These are phyloP conservation scores for Trichophyton simii DNA, from an alignment of 2,329 filamentous ascomycete species.

Conservation along the genomic window DNA sequence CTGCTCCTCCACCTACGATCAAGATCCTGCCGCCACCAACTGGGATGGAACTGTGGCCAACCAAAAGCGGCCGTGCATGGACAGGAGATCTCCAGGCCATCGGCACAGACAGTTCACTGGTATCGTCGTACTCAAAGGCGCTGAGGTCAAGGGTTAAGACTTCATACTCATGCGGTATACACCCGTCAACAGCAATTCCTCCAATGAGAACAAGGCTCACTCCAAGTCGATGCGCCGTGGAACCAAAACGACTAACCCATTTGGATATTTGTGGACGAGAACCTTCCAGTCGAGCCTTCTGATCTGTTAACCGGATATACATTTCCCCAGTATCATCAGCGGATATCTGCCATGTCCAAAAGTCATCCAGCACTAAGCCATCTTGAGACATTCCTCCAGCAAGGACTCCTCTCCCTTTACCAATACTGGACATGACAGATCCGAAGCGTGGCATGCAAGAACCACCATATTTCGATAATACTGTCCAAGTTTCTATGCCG, in stretches of 20 bases:
- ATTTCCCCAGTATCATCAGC: constrained; percentile 24
- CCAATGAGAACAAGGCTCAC: constrained; percentile 42
- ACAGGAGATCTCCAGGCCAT: constrained; percentile 14
- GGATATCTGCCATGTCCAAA: constrained; percentile 53
- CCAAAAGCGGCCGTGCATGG: constrained; percentile 50
- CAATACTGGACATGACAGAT: constrained; percentile 35
- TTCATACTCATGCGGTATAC: constrained; percentile 39
- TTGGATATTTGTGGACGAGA: constrained; percentile 19
- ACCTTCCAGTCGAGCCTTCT: constrained; percentile 16
- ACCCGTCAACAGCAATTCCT: constrained; percentile 33
- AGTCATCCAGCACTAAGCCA: constrained; percentile 49
- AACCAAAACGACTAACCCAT: constrained; percentile 38
- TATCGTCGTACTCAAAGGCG: constrained; percentile 11
- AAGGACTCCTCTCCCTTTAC: constrained; percentile 47
- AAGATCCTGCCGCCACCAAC: constrained; percentile 41
- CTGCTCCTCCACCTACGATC: constrained; percentile 66
- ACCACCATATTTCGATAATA: constrained; percentile 24
- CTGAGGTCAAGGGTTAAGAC: constrained; percentile 33
- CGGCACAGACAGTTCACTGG: neutral
- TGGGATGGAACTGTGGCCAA: constrained; percentile 50
- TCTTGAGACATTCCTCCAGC: constrained; percentile 58
- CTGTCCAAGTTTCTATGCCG: constrained; percentile 38
- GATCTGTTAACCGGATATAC: constrained; percentile 18
- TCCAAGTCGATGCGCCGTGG: constrained; percentile 36
- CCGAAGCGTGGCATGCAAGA: constrained; percentile 44